These are phyloP conservation scores for Phaffia rhodozyma DNA, from an alignment of 1,284 basidiomycete species.

Conservation along the genomic window DNA sequence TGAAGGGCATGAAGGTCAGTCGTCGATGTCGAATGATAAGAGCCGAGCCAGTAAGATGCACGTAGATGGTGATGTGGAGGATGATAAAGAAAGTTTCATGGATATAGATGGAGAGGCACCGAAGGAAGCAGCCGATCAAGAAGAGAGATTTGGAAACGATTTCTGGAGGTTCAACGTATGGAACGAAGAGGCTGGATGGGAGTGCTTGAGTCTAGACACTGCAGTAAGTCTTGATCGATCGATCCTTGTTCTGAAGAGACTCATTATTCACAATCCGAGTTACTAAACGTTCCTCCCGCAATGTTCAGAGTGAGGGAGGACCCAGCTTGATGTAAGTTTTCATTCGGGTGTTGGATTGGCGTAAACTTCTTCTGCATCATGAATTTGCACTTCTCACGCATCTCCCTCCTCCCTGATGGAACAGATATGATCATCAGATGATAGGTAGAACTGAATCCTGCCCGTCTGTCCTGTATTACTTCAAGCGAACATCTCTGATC, in stretches of 20 bases:
- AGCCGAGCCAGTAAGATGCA: not conserved
- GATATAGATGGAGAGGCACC: not conserved
- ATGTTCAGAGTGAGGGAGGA: constrained; percentile 1
- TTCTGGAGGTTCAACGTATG: constrained; percentile 9
- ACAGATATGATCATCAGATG: constrained; percentile 13
- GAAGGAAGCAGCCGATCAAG: no score
- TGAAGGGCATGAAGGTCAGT: not conserved
- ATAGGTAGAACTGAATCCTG: not conserved
- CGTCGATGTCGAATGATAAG: not conserved
- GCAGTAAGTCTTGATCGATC: not conserved
- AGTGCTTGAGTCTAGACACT: not conserved
- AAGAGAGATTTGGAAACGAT: not conserved
- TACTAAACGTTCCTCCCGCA: not conserved
- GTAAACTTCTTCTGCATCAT: no score
- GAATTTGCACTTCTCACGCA: no score
- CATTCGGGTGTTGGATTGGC: no score
- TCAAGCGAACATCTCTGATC: not conserved
- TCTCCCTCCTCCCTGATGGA: no score
- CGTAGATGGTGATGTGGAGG: not conserved
- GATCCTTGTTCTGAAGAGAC: not conserved
- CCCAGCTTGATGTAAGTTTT: not conserved
- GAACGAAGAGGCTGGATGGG: not conserved
- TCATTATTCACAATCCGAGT: not conserved
- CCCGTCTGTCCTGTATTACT: not conserved
- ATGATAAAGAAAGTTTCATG: not conserved